These are phyloP conservation scores for Pseudocercospora pini-densiflorae DNA, from an alignment of 2,329 filamentous ascomycete species.

Conservation along the genomic window DNA sequence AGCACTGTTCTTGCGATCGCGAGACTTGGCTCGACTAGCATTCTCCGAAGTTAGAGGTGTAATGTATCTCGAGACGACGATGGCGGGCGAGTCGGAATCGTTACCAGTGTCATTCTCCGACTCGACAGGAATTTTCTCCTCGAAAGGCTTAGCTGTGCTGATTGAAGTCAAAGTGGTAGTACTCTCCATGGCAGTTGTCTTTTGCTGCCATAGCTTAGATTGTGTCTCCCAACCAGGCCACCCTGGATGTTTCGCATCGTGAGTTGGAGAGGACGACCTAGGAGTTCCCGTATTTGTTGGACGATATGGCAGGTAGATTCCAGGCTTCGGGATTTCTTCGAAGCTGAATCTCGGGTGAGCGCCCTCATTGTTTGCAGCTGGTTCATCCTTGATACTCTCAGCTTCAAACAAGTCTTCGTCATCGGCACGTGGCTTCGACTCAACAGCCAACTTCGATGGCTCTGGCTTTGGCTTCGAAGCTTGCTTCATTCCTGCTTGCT, in stretches of 20 bases:
- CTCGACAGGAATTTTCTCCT: constrained; percentile 11
- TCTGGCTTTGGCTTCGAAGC: neutral
- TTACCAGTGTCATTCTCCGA: neutral
- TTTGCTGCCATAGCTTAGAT: constrained; percentile 37
- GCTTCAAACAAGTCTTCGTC: constrained; percentile 7
- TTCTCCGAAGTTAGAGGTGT: constrained; percentile 34
- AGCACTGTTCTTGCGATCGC: constrained; percentile 17
- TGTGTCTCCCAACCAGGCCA: constrained; percentile 38
- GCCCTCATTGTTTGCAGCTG: neutral
- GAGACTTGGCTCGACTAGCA: constrained; percentile 17
- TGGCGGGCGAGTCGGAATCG: constrained; percentile 31
- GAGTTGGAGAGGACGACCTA: constrained; percentile 23
- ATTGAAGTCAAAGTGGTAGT: constrained; percentile 5
- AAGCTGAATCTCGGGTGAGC: constrained; percentile 6
- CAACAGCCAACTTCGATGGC: neutral
- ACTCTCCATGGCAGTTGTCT: constrained; percentile 31
- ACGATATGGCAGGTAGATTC: constrained; percentile 19
- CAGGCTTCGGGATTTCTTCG: constrained; percentile 7
- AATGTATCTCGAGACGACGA: constrained; percentile 42
- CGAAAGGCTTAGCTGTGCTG: constrained; percentile 6
- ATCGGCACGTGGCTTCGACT: constrained; percentile 7
- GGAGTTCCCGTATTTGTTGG: constrained; percentile 5
- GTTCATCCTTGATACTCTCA: neutral
- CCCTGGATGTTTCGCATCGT: constrained; percentile 30
- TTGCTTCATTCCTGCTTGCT: neutral